Percentiles rank a stretch among this genome's conserved stretches.
phyloP scores from a whole-genome alignment of 1,284 basidiomycete genomes.

The Sparassis latifolia region DNA sequence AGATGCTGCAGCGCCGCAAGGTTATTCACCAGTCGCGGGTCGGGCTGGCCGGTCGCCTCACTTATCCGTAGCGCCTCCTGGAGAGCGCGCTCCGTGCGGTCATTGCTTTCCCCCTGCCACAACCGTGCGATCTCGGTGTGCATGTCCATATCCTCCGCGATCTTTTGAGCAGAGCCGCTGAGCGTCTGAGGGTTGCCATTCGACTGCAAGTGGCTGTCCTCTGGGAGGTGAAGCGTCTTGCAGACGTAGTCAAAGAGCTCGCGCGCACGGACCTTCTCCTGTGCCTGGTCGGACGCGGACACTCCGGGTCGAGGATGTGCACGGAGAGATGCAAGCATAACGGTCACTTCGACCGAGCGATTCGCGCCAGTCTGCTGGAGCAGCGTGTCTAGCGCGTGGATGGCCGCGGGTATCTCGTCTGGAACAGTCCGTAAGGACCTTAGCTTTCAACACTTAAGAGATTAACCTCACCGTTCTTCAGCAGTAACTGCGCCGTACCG shows the following conservation, averaged over 20 bases:
- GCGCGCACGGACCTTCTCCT: slow-evolving; percentile 70
- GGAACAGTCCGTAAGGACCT: slow-evolving; percentile 3
- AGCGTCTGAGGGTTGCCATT: slow-evolving; percentile 18
- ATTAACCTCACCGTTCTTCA: slow-evolving; percentile 56
- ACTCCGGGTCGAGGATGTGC: slow-evolving; percentile 75
- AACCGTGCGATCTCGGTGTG: slow-evolving; percentile 82
- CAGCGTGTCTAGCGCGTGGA: slow-evolving; percentile 82
- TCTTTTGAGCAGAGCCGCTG: slow-evolving; percentile 41
- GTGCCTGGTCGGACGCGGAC: slow-evolving; percentile 61
- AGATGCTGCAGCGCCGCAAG: slow-evolving; percentile 74
- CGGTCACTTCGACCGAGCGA: slow-evolving; percentile 71
- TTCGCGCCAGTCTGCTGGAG: slow-evolving; percentile 57
- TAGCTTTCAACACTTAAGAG: not conserved
- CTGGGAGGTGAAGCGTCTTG: slow-evolving; percentile 54
- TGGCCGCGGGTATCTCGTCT: slow-evolving; percentile 77
- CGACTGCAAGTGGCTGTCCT: slow-evolving; percentile 38
- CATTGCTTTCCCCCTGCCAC: slow-evolving; percentile 78
- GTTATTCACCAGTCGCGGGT: slow-evolving; percentile 78
- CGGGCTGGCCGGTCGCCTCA: slow-evolving; percentile 40
- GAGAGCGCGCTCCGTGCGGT: slow-evolving; percentile 67
- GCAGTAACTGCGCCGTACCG: slow-evolving; percentile 81
- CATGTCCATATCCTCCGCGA: slow-evolving; percentile 76
- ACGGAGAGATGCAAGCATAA: slow-evolving; percentile 85
- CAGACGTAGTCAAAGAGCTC: slow-evolving; percentile 76
- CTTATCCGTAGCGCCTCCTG: slow-evolving; percentile 65